Conservation (phyloP, 768 basidiomycete genomes). For the Rhizopogon sp. region DNA sequence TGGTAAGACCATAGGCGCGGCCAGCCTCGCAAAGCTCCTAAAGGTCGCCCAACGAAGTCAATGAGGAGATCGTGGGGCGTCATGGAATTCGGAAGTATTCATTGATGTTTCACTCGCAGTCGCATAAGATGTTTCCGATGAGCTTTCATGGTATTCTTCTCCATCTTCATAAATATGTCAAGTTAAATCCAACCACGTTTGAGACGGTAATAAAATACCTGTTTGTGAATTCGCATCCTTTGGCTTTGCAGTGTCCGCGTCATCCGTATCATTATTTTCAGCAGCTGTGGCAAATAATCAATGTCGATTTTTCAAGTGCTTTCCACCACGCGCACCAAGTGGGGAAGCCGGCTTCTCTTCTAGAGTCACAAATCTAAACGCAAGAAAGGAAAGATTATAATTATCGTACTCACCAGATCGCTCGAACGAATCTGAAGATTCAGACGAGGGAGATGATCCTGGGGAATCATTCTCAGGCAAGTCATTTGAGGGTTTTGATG, state of each 20-base stretch:
- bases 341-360: not conserved
- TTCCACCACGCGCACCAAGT: not conserved
- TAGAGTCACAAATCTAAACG: not conserved
- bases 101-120: constrained; percentile 5
- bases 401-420: not conserved
- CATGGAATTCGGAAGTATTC: constrained; percentile 6
- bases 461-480: constrained; percentile 1
- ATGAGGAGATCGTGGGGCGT: constrained; percentile 20
- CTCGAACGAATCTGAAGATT: not conserved
- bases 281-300: not conserved
- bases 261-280: not conserved
- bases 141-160: constrained; percentile 3
- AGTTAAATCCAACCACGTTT: not conserved
- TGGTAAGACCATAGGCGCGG: constrained; percentile 35
- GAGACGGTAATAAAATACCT: not conserved
- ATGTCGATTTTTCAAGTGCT: not conserved
- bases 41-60: constrained; percentile 50
- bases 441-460: not conserved
- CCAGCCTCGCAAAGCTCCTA: constrained; percentile 37
- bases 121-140: not conserved
- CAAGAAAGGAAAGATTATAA: not conserved
- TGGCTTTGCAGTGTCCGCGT: not conserved
- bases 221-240: not conserved
- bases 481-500: not conserved
- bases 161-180: constrained; percentile 7